Base-by-base conservation (phyloP, 2,329 filamentous ascomycete species). In the Lizonia empirigonia region DNA sequence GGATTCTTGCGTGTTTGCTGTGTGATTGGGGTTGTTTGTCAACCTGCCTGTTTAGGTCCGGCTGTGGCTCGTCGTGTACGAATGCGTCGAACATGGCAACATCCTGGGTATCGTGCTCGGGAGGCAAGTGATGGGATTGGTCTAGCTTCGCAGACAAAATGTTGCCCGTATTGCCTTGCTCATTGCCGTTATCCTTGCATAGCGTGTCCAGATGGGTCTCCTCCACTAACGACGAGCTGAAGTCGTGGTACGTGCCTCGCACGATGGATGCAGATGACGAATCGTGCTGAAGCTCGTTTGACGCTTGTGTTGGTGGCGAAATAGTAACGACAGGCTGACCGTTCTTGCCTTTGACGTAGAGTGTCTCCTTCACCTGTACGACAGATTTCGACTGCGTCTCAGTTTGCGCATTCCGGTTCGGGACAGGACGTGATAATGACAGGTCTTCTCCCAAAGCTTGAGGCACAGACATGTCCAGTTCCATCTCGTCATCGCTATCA, bases 351-450 rank as follows among this genome's bases (percentile, higher is more conserved):
- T 66, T 67, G 2, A 47, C 19, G 34, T 64, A 55, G 2, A 67
- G 68, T 1, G 70, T 73, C 36, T 71, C 67, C 27, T 65, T 62
- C 0, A 72, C 68, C 16, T 65, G 67, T 1, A 72, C 56, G 16
- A 60, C 37, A 6, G 60, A 44, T 4, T 42, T 48, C 18, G 45
- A 33, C 0, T 22, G 47, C 5, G 46, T 7, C 3, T 33, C 26
- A 26, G 26, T 15, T n/a, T 16, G 20, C 15, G 26, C 18, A n/a
- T 13, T 34, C 1, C 15, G 34, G 2, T 20, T 10, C n/a, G 18
- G 35, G 2, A 30, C 20, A 18, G 8, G 19, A 24, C 32, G 24
- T n/a, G 24, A 7, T 7, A 13, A 5, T 7, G 29, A 26, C 24
- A 47, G 20, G 19, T 65, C 63, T 19, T 68, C 63, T 2, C 63